phyloP scores from a whole-genome alignment of 192 early-diverging fungal species.

The Geranomyces michiganensis region DNA sequence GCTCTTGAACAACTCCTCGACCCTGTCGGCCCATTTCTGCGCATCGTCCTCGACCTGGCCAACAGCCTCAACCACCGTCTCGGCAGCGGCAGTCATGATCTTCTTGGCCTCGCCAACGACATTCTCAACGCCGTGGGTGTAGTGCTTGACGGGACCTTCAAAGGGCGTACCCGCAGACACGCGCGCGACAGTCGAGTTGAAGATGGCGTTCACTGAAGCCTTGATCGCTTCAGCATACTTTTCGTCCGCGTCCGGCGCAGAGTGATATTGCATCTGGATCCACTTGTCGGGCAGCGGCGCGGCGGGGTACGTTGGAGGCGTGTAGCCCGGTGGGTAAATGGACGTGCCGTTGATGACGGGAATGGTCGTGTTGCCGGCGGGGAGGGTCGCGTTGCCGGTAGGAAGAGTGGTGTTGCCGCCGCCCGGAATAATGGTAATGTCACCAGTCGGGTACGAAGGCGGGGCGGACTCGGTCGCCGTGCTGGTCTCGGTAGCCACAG shows the following conservation, averaged over 20 bases:
- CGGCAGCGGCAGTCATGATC: not conserved
- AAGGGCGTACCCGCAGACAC: not conserved
- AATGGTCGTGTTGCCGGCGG: not conserved
- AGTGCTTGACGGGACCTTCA: not conserved
- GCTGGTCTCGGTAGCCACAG: not conserved
- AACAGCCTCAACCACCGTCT: slow-evolving; percentile 5
- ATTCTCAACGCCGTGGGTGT: not conserved
- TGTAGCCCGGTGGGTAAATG: slow-evolving; percentile 10
- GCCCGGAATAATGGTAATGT: not conserved
- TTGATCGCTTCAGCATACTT: not conserved
- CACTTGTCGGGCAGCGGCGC: slow-evolving; percentile 22
- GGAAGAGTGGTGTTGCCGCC: not conserved
- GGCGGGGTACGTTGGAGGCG: slow-evolving; percentile 13
- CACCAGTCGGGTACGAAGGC: not conserved
- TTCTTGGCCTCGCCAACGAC: slow-evolving; percentile 1
- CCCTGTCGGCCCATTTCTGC: too few relatives aligned
- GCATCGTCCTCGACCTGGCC: not conserved
- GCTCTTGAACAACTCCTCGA: too few relatives aligned
- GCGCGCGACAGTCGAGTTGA: not conserved
- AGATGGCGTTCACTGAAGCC: not conserved
- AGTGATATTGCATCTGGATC: slow-evolving; percentile 20
- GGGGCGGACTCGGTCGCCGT: slow-evolving; percentile 1
- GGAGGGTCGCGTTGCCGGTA: not conserved
- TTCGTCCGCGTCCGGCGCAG: not conserved
- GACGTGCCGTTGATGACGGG: not conserved